Evolutionary conservation across 208 protist genomes (phyloP).

Genomic region (Balamuthia mandrillaris): DNA sequence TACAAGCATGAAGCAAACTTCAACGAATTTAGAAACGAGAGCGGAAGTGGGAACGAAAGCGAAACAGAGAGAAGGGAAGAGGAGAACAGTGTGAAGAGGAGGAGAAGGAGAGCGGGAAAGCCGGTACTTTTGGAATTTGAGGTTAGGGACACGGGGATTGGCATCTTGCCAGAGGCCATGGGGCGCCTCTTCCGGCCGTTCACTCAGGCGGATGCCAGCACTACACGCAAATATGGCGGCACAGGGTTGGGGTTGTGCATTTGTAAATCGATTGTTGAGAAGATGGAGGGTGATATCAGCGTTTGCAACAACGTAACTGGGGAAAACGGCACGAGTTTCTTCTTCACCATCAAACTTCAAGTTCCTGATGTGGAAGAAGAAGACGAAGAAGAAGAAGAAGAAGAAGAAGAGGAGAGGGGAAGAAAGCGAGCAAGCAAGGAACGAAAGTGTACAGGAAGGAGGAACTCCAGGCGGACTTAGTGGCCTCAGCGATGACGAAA

Average conservation of each 20-base stretch:
- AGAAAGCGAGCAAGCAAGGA: background rate
- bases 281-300: background rate
- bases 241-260: background rate
- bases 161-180: constrained; percentile 51
- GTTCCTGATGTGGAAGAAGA: background rate
- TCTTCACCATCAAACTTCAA: background rate
- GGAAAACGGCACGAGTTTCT: background rate
- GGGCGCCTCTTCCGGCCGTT: constrained; percentile 58
- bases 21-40: too few relatives aligned
- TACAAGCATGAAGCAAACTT: too few relatives aligned
- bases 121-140: constrained; percentile 42
- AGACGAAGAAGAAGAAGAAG: background rate
- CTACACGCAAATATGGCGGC: constrained; percentile 49
- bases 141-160: constrained; percentile 62
- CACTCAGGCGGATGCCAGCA: constrained; percentile 47
- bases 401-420: background rate
- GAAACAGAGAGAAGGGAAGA: too few relatives aligned
- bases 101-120: too few relatives aligned
- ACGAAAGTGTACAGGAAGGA: too few relatives aligned
- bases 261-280: background rate
- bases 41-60: too few relatives aligned
- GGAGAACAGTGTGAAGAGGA: too few relatives aligned
- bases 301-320: background rate
- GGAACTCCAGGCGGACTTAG: too few relatives aligned
- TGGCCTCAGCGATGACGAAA: too few relatives aligned